Base-by-base conservation (phyloP, 306 rosid species). In the Lotus japonicus region DNA sequence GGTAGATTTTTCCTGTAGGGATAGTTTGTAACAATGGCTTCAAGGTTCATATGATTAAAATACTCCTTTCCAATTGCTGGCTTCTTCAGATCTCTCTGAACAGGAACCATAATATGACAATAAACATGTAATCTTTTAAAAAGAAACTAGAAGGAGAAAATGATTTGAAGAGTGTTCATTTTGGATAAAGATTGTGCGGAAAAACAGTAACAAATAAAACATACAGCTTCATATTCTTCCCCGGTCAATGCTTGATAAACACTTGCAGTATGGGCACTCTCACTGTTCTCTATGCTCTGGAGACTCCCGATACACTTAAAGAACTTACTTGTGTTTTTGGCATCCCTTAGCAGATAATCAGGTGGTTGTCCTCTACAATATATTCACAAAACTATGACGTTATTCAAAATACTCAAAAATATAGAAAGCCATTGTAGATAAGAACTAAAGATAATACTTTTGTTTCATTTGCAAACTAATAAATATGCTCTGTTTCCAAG, bases 151-250 rank as follows among this genome's bases (percentile, higher is more conserved):
- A 77, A 50, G 33, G 50, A 65, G 36, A 74, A 49, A 50, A 18
- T 11, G 12, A 31, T 28, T 59, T 23, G 42, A 64, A 41, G 64
- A 72, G 35, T 28, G 57, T 59, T 48, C 21, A 48, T 56, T 38
- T 45, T 41, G 66, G 70, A 74, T 46, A 64, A 16, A 73, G 39
- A 71, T 49, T 38, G 46, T 60, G 21, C 33, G 17, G 21, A 57
- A 56, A 53, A 55, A 74, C 33, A 45, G 49, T 28, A 58, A 49
- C 51, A 64, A 67, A 4, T 28, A 66, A 53, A 65, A 82, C 99
- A 82, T 81, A 95, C 99, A 87, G 95, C 80, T 90, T 95, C 99
- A 75, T 84, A 95, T 83, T 95, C 99, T 73, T 88, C 96, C 78
- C 69, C 95, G 1, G 96, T 87, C 81, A 95, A 80, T 69, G 89